phyloP scores from a whole-genome alignment of 305 asterid genomes.

The Andrographis paniculata region DNA sequence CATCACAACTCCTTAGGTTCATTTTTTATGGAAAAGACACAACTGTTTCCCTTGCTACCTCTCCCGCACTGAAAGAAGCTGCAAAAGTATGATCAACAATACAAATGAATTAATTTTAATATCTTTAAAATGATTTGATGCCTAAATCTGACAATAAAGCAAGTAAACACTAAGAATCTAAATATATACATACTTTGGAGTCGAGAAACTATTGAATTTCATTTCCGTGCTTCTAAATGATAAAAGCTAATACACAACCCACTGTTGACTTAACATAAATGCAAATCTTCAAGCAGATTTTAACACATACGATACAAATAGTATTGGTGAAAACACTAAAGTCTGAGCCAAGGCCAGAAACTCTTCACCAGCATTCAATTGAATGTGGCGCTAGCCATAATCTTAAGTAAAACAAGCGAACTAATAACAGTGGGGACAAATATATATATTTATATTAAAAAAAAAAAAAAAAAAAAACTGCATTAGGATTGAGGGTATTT shows the following conservation, averaged over 20 bases:
- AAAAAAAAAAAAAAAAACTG: no score
- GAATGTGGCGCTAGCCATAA: no score
- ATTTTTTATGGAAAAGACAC: conserved; percentile 23
- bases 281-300: not conserved
- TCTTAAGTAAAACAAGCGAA: no score
- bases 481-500: no score
- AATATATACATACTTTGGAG: not conserved
- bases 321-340: no score
- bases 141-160: conserved; percentile 14
- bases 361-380: no score
- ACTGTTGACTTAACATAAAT: conserved; percentile 2
- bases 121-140: no score
- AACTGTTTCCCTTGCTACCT: conserved; percentile 16
- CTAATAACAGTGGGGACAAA: no score
- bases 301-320: conserved; percentile 4
- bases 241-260: conserved; percentile 5
- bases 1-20: conserved; percentile 43
- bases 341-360: no score
- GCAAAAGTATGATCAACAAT: conserved; percentile 13
- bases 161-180: not conserved
- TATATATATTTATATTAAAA: no score
- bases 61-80: conserved; percentile 10
- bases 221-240: not conserved
- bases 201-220: conserved; percentile 4
- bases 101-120: conserved; percentile 7